These are phyloP conservation scores for Pilaira anomala DNA, from an alignment of 192 early-diverging fungal genomes.

Conservation along the genomic window DNA sequence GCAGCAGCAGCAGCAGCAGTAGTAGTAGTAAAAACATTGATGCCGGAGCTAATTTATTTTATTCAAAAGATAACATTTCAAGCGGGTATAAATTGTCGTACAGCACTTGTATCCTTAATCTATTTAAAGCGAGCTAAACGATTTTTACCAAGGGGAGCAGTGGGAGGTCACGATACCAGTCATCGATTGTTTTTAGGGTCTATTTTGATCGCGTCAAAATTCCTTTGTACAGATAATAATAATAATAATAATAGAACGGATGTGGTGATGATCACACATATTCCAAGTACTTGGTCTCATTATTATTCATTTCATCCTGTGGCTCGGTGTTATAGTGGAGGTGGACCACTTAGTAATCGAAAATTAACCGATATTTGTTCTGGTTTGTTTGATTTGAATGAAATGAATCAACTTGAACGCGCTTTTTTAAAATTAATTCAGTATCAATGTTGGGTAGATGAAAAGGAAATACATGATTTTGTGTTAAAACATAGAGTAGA, in stretches of 20 bases:
- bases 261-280: too few species aligned
- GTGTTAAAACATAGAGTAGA: conserved; percentile 17
- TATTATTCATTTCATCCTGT: too few species aligned
- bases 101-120: conserved; percentile 30
- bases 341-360: conserved; percentile 20
- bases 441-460: conserved; percentile 25
- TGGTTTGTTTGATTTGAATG: conserved; percentile 28
- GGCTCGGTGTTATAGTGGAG: too few species aligned
- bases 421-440: conserved; percentile 26
- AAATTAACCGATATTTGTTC: conserved; percentile 25
- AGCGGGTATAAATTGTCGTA: conserved; percentile 24
- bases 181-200: conserved; percentile 35
- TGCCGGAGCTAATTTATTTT: conserved; percentile 40
- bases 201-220: conserved; percentile 30
- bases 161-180: conserved; percentile 29
- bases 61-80: conserved; percentile 29
- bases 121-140: conserved; percentile 29
- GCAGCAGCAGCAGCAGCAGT: too few species aligned
- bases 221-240: conserved; percentile 4
- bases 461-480: conserved; percentile 18
- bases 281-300: too few species aligned
- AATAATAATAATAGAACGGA: not conserved
- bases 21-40: too few species aligned
- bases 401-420: conserved; percentile 29
- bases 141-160: conserved; percentile 21